Percentiles rank a stretch among this genome's conserved stretches.
phyloP scores from a whole-genome alignment of 2,329 filamentous ascomycete species.

The Fusarium falciforme region DNA sequence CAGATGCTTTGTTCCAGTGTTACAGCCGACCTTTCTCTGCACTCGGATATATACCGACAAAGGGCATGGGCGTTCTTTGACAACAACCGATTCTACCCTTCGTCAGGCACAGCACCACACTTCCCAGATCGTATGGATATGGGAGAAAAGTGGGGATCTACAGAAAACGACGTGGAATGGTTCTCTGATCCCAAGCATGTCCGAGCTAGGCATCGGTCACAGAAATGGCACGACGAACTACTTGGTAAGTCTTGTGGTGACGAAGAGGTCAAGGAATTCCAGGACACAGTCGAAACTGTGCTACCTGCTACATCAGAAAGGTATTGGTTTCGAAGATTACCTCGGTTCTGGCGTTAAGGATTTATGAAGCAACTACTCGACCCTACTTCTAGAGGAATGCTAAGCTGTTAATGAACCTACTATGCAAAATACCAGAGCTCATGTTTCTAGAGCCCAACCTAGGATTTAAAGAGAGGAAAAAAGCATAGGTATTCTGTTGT shows the following conservation, averaged over 20 bases:
- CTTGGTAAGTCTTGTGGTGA: background rate
- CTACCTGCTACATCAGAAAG: background rate
- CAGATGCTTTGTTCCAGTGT: background rate
- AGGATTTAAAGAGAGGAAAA: background rate
- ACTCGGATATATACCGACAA: slow-evolving; percentile 10
- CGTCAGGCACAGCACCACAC: background rate
- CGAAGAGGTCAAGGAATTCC: background rate
- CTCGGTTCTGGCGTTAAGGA: background rate
- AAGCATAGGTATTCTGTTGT: background rate
- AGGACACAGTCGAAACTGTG: background rate
- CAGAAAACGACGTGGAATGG: background rate
- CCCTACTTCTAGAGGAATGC: background rate
- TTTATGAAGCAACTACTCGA: background rate
- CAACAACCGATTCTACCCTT: slow-evolving; percentile 11
- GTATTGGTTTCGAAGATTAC: background rate
- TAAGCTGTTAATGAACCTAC: background rate
- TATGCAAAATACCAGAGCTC: background rate
- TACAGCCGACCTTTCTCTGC: background rate
- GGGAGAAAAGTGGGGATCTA: background rate
- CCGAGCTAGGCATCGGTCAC: slow-evolving; percentile 13
- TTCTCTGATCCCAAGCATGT: background rate
- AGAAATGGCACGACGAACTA: slow-evolving; percentile 9
- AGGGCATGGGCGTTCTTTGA: slow-evolving; percentile 26
- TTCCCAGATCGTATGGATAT: background rate
- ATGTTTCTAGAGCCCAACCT: background rate